Evolutionary conservation across 1,284 basidiomycete genomes (phyloP).

Genomic region (Fistulinella staudtii): DNA sequence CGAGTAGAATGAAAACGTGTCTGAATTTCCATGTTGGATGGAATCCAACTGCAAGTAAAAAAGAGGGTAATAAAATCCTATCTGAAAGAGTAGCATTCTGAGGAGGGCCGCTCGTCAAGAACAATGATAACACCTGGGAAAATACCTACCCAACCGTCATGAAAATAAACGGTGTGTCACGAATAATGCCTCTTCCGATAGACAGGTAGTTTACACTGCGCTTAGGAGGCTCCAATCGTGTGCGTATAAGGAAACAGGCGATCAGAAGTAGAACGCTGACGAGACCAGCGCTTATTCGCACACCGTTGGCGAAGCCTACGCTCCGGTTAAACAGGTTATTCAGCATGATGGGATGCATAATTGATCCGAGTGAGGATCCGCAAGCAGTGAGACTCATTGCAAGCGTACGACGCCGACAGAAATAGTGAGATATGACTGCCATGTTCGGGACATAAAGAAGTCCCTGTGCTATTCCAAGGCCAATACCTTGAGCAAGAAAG

Average conservation of each 20-base stretch:
- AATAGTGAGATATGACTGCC: slow-evolving; percentile 35
- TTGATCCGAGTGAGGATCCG: slow-evolving; percentile 35
- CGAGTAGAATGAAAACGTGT: slow-evolving; percentile 32
- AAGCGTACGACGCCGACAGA: slow-evolving; percentile 30
- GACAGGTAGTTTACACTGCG: slow-evolving; percentile 16
- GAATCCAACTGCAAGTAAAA: slow-evolving; percentile 33
- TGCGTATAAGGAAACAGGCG: slow-evolving; percentile 29
- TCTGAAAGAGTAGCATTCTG: slow-evolving; percentile 19
- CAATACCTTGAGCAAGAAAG: slow-evolving; percentile 35
- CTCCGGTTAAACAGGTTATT: slow-evolving; percentile 35
- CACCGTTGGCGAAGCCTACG: slow-evolving; percentile 29
- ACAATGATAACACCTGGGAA: background rate
- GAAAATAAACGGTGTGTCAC: slow-evolving; percentile 23
- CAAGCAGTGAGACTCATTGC: slow-evolving; percentile 33
- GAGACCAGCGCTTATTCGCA: slow-evolving; percentile 32
- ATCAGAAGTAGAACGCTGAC: slow-evolving; percentile 24
- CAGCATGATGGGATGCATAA: slow-evolving; percentile 38
- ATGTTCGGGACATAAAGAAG: slow-evolving; percentile 30
- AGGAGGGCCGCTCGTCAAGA: background rate
- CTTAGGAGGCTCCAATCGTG: slow-evolving; percentile 26
- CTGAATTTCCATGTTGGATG: slow-evolving; percentile 21
- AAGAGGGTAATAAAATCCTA: slow-evolving; percentile 21
- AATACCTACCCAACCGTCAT: slow-evolving; percentile 20
- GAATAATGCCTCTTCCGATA: slow-evolving; percentile 14
- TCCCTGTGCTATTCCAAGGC: slow-evolving; percentile 31